Base-by-base conservation (phyloP, 768 basidiomycete species). In the Amanita pseudoporphyria region DNA sequence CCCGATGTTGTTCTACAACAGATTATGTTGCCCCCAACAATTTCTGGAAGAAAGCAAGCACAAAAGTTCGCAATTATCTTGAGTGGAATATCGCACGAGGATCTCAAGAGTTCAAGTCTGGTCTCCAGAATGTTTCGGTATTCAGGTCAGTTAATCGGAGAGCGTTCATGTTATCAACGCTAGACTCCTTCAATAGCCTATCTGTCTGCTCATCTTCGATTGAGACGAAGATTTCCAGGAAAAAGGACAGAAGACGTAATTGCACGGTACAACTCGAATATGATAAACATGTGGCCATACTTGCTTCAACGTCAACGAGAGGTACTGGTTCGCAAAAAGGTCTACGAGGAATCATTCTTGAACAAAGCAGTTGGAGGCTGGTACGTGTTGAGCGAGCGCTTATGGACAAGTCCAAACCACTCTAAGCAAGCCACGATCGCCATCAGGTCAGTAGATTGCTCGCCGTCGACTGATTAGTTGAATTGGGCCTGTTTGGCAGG, bases 241-340 rank as follows among this genome's bases (percentile, higher is more conserved):
- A 14, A n/a, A 36, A 18, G 51, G 16, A 45, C 51, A 16, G 41
- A 50, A 36, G 31, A 53, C 1, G 45, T 79, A 6, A 52, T 77
- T 42, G 51, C 63, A 39, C 59, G 61, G 9, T 64, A 76, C 55
- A 62, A 73, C 13, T 62, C 51, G 18, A 70, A 67, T 14, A 79
- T 72, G 64, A 77, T 72, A 1, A 79, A 87, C 54, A 67, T 82
- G 58, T 89, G 87, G 87, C 83, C 85, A 6, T 87, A 87, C 60
- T 69, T 87, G 30, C 63, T 62, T 22, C 57, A 66, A 18, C 76
- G 85, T n/a, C 57, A 67, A 51, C 53, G 57, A 10, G 82, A 86
- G 59, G 56, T 60, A 1, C 35, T 52, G 0, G 51, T 47, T 14
- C 68, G 76, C 35, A 70, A 64, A 47, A 49, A 50, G 3, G 54